Conservation (phyloP, 768 basidiomycete genomes). For the Pleurotus citrinopileatus region DNA sequence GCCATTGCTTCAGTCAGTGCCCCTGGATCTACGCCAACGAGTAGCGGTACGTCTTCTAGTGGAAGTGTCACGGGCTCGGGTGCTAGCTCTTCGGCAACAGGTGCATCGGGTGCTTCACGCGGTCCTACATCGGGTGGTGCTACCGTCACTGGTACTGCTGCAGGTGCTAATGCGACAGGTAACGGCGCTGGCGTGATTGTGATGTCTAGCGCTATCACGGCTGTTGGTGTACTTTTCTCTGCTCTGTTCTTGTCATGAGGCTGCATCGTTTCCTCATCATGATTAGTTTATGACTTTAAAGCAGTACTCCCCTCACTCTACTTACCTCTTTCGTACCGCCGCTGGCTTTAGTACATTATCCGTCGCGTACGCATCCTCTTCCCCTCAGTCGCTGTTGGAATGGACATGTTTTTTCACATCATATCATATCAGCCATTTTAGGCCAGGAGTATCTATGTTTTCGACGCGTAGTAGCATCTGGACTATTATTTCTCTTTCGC, state of each 20-base stretch:
- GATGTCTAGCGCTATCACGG: slow-evolving; percentile 19
- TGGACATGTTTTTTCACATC: too few species aligned
- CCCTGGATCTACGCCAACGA: background rate
- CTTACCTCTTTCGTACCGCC: too few species aligned
- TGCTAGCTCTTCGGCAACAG: background rate
- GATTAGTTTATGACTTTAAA: background rate
- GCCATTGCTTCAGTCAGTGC: slow-evolving; percentile 4
- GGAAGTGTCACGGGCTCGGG: background rate
- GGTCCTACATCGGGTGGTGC: background rate
- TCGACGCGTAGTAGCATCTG: too few species aligned
- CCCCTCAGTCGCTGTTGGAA: too few species aligned
- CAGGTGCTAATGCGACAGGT: slow-evolving; percentile 7
- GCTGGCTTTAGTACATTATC: too few species aligned
- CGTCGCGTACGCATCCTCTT: too few species aligned
- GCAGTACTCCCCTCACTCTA: too few species aligned
- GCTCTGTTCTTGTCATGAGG: slow-evolving; percentile 19
- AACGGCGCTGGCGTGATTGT: slow-evolving; percentile 20
- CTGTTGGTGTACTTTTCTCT: slow-evolving; percentile 17
- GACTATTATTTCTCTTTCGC: too few species aligned
- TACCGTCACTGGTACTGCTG: slow-evolving; percentile 3
- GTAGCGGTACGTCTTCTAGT: background rate
- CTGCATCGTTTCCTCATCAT: background rate
- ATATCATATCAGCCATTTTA: too few species aligned
- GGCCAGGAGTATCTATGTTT: too few species aligned
- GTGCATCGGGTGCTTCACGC: background rate